Conservation (phyloP, 352 stramenopile genomes). For the Thraustochytrium striatum region DNA sequence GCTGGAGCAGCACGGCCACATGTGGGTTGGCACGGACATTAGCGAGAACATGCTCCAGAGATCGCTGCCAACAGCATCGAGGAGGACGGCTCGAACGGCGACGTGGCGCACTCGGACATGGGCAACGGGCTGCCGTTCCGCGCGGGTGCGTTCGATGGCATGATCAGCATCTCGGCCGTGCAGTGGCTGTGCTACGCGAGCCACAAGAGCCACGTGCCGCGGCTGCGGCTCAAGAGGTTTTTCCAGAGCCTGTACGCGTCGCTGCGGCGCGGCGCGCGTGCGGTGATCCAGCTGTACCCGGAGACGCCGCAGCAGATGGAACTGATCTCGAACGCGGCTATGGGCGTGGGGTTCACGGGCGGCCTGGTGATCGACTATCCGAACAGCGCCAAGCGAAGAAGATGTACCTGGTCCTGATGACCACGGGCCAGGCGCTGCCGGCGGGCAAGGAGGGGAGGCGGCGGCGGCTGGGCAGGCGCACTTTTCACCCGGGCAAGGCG, state of each 20-base stretch:
- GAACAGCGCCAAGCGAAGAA: conserved; percentile 99
- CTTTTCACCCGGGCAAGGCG: background rate
- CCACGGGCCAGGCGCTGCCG: conserved; percentile 64
- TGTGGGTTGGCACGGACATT: conserved; percentile 97
- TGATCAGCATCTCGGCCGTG: conserved; percentile 98
- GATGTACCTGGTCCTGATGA: conserved; percentile 97
- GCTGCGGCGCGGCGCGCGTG: conserved; percentile 71
- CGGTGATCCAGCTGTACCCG: conserved; percentile 98
- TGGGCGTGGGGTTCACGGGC: conserved; percentile 82
- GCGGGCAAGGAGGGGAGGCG: conserved; percentile 35
- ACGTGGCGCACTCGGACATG: conserved; percentile 89
- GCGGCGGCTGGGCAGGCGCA: background rate
- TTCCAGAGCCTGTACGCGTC: conserved; percentile 86
- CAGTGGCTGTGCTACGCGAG: conserved; percentile 99
- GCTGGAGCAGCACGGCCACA: conserved; percentile 69
- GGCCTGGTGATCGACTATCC: conserved; percentile 98
- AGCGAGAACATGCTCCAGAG: conserved; percentile 95
- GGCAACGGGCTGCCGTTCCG: conserved; percentile 95
- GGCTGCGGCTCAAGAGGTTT: conserved; percentile 90
- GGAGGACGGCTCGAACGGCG: conserved; percentile 59
- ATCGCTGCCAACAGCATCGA: conserved; percentile 82
- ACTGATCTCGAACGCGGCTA: conserved; percentile 78
- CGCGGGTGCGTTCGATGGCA: conserved; percentile 94
- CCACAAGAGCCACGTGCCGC: conserved; percentile 86
- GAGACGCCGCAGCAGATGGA: conserved; percentile 87